Evolutionary conservation across 768 basidiomycete species (phyloP).

Genomic region (Tricholoma sp.): DNA sequence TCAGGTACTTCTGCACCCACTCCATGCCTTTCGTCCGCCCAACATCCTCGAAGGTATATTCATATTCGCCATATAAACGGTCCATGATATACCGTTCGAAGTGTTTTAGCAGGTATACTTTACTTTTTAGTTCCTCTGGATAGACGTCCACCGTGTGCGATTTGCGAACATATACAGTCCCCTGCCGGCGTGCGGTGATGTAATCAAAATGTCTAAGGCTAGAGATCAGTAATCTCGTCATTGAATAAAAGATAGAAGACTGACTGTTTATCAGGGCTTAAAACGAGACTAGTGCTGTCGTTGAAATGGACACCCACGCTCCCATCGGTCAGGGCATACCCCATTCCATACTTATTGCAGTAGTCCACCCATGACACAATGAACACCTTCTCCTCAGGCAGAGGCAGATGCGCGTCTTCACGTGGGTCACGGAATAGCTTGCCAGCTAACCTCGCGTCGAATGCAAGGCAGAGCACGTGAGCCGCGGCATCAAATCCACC

Average conservation of each 20-base stretch:
- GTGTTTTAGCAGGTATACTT: slow-evolving; percentile 89
- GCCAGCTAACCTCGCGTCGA: slow-evolving; percentile 61
- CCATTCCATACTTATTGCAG: slow-evolving; percentile 99
- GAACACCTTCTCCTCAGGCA: slow-evolving; percentile 75
- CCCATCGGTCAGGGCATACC: slow-evolving; percentile 93
- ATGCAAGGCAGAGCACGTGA: slow-evolving; percentile 47
- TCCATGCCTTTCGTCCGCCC: slow-evolving; percentile 80
- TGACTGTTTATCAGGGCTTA: slow-evolving; percentile 84
- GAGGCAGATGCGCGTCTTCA: slow-evolving; percentile 36
- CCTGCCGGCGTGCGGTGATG: slow-evolving; percentile 64
- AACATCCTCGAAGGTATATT: slow-evolving; percentile 73
- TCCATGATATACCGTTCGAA: slow-evolving; percentile 96
- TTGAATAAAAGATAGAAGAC: slow-evolving; percentile 23
- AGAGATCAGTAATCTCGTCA: neutral
- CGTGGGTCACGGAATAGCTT: slow-evolving; percentile 65
- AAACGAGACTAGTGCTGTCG: slow-evolving; percentile 82
- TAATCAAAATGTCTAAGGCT: slow-evolving; percentile 79
- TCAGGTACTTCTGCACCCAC: slow-evolving; percentile 91
- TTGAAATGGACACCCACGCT: slow-evolving; percentile 96
- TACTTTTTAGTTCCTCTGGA: slow-evolving; percentile 81
- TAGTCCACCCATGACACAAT: slow-evolving; percentile 99
- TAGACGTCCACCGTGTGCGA: slow-evolving; percentile 64
- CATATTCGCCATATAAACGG: slow-evolving; percentile 77
- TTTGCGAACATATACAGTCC: slow-evolving; percentile 66
- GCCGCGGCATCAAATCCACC: slow-evolving; percentile 68